These are phyloP conservation scores for Lithocarpus polystachyus DNA, from an alignment of 306 rosid species.

Conservation along the genomic window DNA sequence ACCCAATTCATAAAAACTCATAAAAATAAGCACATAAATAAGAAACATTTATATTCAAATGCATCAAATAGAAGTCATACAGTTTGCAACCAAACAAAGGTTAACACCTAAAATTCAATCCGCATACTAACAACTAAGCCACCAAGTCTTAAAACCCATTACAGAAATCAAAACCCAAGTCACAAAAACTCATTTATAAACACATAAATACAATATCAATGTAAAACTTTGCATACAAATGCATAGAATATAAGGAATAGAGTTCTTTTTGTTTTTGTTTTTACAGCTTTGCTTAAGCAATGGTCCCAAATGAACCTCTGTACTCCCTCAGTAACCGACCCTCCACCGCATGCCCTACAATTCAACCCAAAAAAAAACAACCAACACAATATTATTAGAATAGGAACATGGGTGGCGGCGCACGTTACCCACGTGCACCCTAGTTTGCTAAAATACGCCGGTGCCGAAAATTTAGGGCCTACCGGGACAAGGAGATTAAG, in stretches of 20 bases:
- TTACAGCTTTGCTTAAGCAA: slow-evolving; percentile 55
- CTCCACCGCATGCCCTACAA: slow-evolving; percentile 64
- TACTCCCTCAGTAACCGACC: slow-evolving; percentile 59
- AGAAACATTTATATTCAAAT: too few species aligned
- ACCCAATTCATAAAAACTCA: too few species aligned
- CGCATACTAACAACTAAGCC: neutral
- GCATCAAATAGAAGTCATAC: too few species aligned
- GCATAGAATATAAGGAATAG: neutral
- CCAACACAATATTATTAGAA: neutral
- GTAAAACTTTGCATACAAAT: neutral
- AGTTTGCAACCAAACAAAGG: neutral
- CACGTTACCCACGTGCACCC: neutral
- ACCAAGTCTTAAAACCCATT: neutral
- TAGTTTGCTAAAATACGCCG: neutral
- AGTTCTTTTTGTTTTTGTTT: neutral
- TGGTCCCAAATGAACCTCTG: slow-evolving; percentile 75
- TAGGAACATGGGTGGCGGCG: neutral
- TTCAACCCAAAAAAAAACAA: neutral
- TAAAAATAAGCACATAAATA: too few species aligned
- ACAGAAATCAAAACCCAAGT: too few species aligned
- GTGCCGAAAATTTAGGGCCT: neutral
- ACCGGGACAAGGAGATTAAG: slow-evolving; percentile 56
- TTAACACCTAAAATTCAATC: neutral
- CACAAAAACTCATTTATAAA: neutral
- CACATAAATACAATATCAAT: neutral